Evolutionary conservation across 2,329 filamentous ascomycete species (phyloP).

Genomic region (Thielaviopsis populi): DNA sequence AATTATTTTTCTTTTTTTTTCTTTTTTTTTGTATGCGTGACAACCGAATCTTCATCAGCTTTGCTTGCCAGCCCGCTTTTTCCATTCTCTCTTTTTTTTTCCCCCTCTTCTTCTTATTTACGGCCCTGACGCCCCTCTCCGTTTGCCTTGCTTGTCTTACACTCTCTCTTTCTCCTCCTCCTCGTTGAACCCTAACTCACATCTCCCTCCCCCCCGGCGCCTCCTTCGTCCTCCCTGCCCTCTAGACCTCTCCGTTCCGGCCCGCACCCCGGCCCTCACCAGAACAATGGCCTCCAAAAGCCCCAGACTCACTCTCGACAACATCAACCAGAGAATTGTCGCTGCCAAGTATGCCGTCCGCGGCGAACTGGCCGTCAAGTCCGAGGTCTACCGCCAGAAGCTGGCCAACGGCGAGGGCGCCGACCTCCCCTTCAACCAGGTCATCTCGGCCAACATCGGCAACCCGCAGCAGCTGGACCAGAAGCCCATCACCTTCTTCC

Average conservation of each 20-base stretch:
- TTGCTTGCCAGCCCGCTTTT: not conserved
- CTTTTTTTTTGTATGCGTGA: no score
- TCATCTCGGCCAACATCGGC: conserved; percentile 96
- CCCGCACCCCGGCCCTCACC: not conserved
- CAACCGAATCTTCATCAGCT: not conserved
- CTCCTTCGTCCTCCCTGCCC: not conserved
- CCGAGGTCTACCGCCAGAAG: conserved; percentile 72
- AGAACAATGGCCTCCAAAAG: conserved; percentile 25
- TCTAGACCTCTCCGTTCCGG: conserved; percentile 9
- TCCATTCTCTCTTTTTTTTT: not conserved
- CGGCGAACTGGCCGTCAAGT: conserved; percentile 85
- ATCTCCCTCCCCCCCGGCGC: not conserved
- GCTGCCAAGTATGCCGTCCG: conserved; percentile 91
- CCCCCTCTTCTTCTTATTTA: not conserved
- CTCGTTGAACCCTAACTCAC: not conserved
- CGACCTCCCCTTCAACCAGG: conserved; percentile 66
- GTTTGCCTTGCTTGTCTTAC: not conserved
- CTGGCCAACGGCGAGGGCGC: conserved; percentile 42
- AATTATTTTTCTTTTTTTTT: no score
- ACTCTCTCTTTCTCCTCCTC: not conserved
- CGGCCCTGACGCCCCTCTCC: not conserved
- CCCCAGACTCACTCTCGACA: conserved; percentile 53
- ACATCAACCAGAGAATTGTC: conserved; percentile 83
- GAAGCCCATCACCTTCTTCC: conserved; percentile 98
- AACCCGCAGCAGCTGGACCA: conserved; percentile 98